Evolutionary conservation across 169 alveolate genomes (phyloP).

Genomic region (Toxoplasma gondii): DNA sequence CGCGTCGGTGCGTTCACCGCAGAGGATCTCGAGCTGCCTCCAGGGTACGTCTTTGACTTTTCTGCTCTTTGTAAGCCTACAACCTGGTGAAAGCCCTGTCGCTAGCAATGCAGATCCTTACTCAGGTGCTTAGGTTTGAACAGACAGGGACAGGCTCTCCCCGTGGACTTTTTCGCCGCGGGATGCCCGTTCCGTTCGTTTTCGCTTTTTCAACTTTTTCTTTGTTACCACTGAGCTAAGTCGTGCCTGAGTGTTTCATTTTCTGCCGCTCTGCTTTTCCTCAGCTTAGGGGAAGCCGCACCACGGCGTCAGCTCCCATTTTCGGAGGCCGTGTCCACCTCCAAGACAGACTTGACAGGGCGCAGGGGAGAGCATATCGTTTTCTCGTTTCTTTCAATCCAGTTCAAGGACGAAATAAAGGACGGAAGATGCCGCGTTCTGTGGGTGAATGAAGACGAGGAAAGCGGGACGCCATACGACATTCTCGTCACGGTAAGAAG

Average conservation of each 20-base stretch:
- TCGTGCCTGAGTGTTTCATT: too few relatives aligned
- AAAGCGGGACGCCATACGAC: conserved; percentile 60
- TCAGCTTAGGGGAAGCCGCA: neutral
- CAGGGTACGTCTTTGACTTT: neutral
- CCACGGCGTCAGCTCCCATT: neutral
- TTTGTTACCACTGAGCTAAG: too few relatives aligned
- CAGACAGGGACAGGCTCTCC: too few relatives aligned
- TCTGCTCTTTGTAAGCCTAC: too few relatives aligned
- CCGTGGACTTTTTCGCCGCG: too few relatives aligned
- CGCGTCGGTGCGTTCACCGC: neutral
- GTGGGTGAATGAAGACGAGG: conserved; percentile 62
- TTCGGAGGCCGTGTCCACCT: neutral
- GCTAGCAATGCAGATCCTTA: too few relatives aligned
- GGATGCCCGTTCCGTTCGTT: too few relatives aligned
- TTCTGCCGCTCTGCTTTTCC: neutral
- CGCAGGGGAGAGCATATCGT: conserved; percentile 3
- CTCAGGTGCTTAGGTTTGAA: too few relatives aligned
- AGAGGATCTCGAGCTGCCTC: conserved; percentile 7
- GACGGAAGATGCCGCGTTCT: conserved; percentile 4
- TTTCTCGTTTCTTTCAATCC: neutral
- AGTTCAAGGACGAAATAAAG: neutral
- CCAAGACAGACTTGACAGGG: neutral
- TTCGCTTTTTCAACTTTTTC: too few relatives aligned
- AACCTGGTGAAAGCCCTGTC: too few relatives aligned
- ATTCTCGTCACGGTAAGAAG: conserved; percentile 41